Conservation (phyloP, 202 grass and related monocot genomes). For the Zizania palustris region DNA sequence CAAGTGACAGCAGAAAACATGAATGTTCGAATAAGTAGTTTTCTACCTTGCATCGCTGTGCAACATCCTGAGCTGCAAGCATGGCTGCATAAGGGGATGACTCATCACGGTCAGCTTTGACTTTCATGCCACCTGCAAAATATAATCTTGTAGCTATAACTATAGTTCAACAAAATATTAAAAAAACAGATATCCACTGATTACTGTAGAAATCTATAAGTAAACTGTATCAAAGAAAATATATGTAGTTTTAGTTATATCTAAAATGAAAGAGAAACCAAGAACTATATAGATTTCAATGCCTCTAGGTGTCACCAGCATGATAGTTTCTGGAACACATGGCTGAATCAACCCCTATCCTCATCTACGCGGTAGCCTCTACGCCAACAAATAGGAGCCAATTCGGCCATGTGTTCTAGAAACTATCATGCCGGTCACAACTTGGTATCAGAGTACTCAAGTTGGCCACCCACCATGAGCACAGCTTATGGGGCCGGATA, state of each 20-base stretch:
- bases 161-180: neutral
- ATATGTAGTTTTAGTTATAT: neutral
- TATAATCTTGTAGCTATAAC: neutral
- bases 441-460: no score
- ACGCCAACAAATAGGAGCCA: no score
- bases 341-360: no score
- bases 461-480: no score
- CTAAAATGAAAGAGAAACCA: neutral
- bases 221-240: neutral
- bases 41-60: conserved; percentile 77
- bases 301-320: no score
- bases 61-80: conserved; percentile 96
- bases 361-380: no score
- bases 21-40: neutral
- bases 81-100: conserved; percentile 93
- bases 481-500: no score
- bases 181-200: neutral
- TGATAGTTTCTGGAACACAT: no score
- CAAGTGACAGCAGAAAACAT: neutral
- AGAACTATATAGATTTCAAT: neutral
- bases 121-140: conserved; percentile 88
- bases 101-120: conserved; percentile 89
- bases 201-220: neutral
- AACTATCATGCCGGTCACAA: no score
- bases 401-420: no score